Evolutionary conservation across 805 yeast species (phyloP), one percentile per base, ranked within the genome.

Genomic region (Hanseniaspora mollemarum): DNA sequence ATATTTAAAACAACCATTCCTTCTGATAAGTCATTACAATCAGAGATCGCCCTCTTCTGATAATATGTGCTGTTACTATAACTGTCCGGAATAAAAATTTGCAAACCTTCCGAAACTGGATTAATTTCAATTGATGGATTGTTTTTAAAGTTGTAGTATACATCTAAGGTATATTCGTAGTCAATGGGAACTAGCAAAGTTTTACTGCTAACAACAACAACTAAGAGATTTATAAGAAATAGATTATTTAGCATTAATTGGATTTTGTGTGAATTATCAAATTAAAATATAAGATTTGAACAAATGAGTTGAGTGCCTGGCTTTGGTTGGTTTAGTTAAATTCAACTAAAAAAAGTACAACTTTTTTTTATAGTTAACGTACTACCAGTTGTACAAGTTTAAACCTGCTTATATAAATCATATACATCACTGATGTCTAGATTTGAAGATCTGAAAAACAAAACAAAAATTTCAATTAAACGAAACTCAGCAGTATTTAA

Each of bases 1-100:
- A 55, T 57, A 5, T 52, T 57, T 16, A 55, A 49, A 48, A 60
- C 54, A 24, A 60, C 48, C 61, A 59, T 59, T 40, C 63, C 63
- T 18, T 58, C 56, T 16, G 52, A 52, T 40, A 60, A 35, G n/a
- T 56, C 54, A 28, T 51, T 54, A 39, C 63, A 60, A 2, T 54
- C 53, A 21, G 46, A 42, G n/a, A 35, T 52, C 5, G 43, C 45
- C 5, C 33, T 22, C 15, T 18, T 13, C 8, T 40, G 31, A n/a
- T 28, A 33, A 13, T 15, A 18, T 1, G 24, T 10, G 2, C 35
- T 19, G 2, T 15, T 19, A 3, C 19, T 16, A n/a, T 4, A 21
- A 5, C 9, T 18, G 8, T 36, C 44, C 5, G 32, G 43, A 8
- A 48, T 54, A n/a, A 55, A 54, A 24, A 60, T 51, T 36, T 52